Percentiles rank a stretch among this genome's conserved stretches.
phyloP scores from a whole-genome alignment of 1,284 basidiomycete genomes.

The Quambalaria eucalypti region DNA sequence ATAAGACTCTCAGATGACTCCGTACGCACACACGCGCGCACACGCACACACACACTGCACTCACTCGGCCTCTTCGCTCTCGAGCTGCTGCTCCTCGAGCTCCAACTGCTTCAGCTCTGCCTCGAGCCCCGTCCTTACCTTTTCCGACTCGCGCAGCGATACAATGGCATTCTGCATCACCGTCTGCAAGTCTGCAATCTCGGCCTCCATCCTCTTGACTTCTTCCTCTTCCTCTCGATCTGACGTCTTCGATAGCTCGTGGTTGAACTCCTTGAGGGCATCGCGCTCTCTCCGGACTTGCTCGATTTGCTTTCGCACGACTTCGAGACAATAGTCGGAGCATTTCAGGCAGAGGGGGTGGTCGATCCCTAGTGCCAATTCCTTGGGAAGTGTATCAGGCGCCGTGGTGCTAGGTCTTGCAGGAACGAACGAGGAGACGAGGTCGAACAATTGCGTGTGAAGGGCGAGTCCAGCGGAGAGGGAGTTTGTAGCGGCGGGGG shows the following conservation, averaged over 20 bases:
- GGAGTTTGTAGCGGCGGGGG: background rate
- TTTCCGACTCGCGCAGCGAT: constrained; percentile 60
- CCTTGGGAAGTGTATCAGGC: too few relatives aligned
- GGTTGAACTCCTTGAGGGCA: constrained; percentile 53
- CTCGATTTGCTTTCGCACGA: constrained; percentile 72
- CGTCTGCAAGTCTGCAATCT: constrained; percentile 54
- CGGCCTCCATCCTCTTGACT: constrained; percentile 27
- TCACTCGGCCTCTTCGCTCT: constrained; percentile 68
- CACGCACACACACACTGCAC: constrained; percentile 47
- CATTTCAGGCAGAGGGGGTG: constrained; percentile 94
- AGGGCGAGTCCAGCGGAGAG: background rate
- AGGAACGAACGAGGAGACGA: background rate
- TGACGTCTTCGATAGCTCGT: constrained; percentile 16
- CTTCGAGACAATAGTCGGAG: constrained; percentile 68
- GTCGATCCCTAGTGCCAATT: constrained; percentile 54
- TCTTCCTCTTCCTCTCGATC: constrained; percentile 11
- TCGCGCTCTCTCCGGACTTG: constrained; percentile 84
- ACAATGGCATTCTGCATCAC: constrained; percentile 47
- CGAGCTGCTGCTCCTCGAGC: constrained; percentile 58
- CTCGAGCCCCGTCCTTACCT: constrained; percentile 64
- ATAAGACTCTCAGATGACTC: too few relatives aligned
- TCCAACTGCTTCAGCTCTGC: constrained; percentile 65
- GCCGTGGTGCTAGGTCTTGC: background rate
- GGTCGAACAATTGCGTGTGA: background rate
- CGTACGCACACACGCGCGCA: too few relatives aligned